Evolutionary conservation across 768 basidiomycete genomes (phyloP).

Genomic region (Baorangia bicolor): DNA sequence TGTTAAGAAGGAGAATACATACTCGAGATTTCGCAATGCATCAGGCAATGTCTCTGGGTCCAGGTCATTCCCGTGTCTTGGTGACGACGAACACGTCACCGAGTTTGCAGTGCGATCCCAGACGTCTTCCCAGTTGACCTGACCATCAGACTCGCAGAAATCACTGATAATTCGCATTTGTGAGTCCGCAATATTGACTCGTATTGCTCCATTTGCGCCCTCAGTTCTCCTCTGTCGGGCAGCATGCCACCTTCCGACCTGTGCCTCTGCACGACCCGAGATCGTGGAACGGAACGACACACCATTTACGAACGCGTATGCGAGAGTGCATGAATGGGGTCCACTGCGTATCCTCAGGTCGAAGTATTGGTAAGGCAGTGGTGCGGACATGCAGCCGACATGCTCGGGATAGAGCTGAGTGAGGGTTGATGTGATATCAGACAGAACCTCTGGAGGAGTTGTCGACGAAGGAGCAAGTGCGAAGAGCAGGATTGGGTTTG

Average conservation of each 20-base stretch:
- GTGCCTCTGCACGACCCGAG: slow-evolving; percentile 52
- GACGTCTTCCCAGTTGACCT: slow-evolving; percentile 50
- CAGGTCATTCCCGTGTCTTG: not conserved
- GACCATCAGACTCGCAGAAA: slow-evolving; percentile 1
- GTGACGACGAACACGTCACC: not conserved
- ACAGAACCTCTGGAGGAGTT: slow-evolving; percentile 29
- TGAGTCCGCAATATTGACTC: not conserved
- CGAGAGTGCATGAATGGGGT: slow-evolving; percentile 55
- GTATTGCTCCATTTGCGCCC: not conserved
- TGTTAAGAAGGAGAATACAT: slow-evolving; percentile 3
- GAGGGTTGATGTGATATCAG: slow-evolving; percentile 39
- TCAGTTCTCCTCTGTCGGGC: slow-evolving; percentile 34
- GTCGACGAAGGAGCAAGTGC: slow-evolving; percentile 26
- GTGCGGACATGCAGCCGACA: slow-evolving; percentile 64
- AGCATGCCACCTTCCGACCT: slow-evolving; percentile 75
- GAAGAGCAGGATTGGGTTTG: slow-evolving; percentile 21
- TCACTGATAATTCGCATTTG: slow-evolving; percentile 3
- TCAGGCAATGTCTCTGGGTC: slow-evolving; percentile 33
- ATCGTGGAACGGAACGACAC: slow-evolving; percentile 63
- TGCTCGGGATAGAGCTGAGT: slow-evolving; percentile 40
- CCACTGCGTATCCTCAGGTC: slow-evolving; percentile 12
- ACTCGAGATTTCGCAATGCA: slow-evolving; percentile 37
- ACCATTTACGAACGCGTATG: slow-evolving; percentile 45
- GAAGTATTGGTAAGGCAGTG: slow-evolving; percentile 32
- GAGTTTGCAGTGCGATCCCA: slow-evolving; percentile 39